Evolutionary conservation across 495 filamentous ascomycete genomes (phyloP), one percentile per base, ranked within the genome.

Genomic region (Pyrenopolyporus hunteri): DNA sequence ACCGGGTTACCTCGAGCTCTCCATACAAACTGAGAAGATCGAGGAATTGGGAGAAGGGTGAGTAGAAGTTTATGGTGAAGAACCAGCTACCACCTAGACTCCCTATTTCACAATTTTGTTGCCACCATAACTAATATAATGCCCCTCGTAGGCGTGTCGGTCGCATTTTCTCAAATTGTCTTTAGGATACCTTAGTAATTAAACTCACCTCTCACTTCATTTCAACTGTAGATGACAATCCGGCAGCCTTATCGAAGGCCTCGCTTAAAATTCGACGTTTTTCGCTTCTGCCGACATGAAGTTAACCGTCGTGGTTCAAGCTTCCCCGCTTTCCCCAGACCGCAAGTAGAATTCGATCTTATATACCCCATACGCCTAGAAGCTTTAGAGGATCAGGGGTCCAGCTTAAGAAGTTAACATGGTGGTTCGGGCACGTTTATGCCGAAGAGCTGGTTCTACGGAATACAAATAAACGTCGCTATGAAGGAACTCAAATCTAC

Each of bases 341-440:
- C 50, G 39, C 50, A 40, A 64, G 28, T 29, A 22, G 37, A 32
- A 16, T 26, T 39, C 14, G 13, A 16, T 19, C n/a, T n/a, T 23
- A 17, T 56, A 14, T 48, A 58, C 46, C 29, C 26, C 13, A 59
- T 63, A 42, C 59, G 63, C 68, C 51, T 32, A 59, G 31, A 62
- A 50, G 28, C 33, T 28, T 17, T 42, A 22, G 28, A 57, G 44
- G 39, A 19, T 37, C 25, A 46, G 47, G 37, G 28, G 4, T 9
- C 11, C 42, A 31, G 36, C 36, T 13, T n/a, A 57, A 48, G 33
- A 51, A 28, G 51, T 45, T 50, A 19, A 59, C 56, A 28, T 45
- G 56, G 32, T 6, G 32, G 9, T 53, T 60, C 57, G 48, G 57
- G n/a, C 0, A 45, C 22, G 40, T 60, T 52, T 53, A 60, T 40